Base-by-base conservation (phyloP, 2,329 filamentous ascomycete genomes). In the Penicillium freii region DNA sequence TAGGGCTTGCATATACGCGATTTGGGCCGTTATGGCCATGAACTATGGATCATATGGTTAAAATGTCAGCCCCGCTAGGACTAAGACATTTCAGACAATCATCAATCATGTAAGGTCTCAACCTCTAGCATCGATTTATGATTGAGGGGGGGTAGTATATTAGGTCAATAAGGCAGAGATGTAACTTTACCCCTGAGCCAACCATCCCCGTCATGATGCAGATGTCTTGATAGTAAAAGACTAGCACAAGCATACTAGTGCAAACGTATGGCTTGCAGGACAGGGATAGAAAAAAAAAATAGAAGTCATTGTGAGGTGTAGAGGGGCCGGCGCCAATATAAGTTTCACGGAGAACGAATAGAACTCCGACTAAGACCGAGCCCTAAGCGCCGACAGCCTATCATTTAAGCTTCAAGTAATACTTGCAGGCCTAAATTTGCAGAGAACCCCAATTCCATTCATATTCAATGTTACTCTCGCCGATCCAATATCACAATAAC, bases 241-340 rank as follows among this genome's bases (percentile, higher is more conserved):
- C 54, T 42, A 34, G 17, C 11, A 23, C 13, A 40, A 33, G 8
- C 11, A 5, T 46, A 23, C 15, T 17, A 33, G 44, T 17, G 44
- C 29, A 23, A 5, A 31, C 34, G 8, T 4, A 54, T 34, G 51
- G 38, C n/a, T 21, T 39, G 25, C 21, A 23, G 19, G 49, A 34
- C 25, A 31, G 7, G n/a, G 19, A 10, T n/a, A 19, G 13, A 10
- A 11, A 19, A 31, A 31, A 31, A 11, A n/a, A 17, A 21, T 10
- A n/a, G 11, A 13, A 38, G 15, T 6, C 21, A 10, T 25, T 10
- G 21, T 5, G 45, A 11, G 23, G 5, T 13, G 15, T 4, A 38
- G 29, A 19, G 47, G 48, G 54, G 54, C 42, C 4, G 42, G 54
- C 49, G 54, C 48, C 42, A 52, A 56, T 38, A 56, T 40, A 21